These are phyloP conservation scores for Neurospora sp. DNA, from an alignment of 2,329 filamentous ascomycete species.

Conservation along the genomic window DNA sequence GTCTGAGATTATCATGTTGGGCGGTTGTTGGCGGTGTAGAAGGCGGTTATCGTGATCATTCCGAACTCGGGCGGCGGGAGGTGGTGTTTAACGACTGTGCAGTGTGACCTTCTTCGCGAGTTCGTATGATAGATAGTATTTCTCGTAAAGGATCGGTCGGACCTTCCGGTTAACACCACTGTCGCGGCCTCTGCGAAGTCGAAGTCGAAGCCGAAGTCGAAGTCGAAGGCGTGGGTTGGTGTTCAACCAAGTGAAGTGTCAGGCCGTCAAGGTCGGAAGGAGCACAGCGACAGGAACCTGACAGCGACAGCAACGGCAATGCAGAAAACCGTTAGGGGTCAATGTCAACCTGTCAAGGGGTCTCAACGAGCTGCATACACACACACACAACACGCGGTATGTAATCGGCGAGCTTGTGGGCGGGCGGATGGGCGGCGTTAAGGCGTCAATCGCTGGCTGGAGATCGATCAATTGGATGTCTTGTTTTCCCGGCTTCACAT, in stretches of 20 bases:
- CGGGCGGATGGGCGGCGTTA: not conserved
- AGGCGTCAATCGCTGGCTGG: not conserved
- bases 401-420: not conserved
- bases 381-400: not conserved
- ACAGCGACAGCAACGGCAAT: not conserved
- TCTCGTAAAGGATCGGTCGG: not conserved
- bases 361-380: not conserved
- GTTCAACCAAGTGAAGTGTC: not conserved
- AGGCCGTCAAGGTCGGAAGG: not conserved
- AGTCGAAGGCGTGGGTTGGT: not conserved
- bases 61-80: not conserved
- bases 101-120: not conserved
- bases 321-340: not conserved
- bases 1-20: constrained; percentile 45
- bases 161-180: not conserved
- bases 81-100: constrained; percentile 1
- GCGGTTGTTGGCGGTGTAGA: constrained; percentile 5
- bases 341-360: not conserved
- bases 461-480: not conserved
- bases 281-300: not conserved
- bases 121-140: not conserved
- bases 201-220: not conserved
- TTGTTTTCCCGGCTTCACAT: not conserved
- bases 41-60: constrained; percentile 5
- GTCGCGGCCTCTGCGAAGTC: not conserved